These are phyloP conservation scores for Ascoidea asiatica DNA, from an alignment of 805 yeast genomes.

Conservation along the genomic window DNA sequence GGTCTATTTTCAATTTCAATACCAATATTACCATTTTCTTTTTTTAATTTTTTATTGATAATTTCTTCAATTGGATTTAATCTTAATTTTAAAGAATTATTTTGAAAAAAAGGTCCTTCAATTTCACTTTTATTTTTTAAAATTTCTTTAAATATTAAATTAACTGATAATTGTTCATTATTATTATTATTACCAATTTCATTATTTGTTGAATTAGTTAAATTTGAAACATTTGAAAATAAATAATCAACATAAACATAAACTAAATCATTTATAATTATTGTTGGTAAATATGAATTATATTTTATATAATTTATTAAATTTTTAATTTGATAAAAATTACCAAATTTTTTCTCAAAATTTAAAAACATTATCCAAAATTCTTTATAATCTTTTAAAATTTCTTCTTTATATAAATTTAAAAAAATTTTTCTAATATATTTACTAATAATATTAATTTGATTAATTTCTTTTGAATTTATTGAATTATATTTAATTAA, in stretches of 20 bases:
- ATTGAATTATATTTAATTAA: neutral
- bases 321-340: slow-evolving; percentile 28
- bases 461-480: neutral
- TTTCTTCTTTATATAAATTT: neutral
- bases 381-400: slow-evolving; percentile 24
- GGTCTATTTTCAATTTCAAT: slow-evolving; percentile 27
- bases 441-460: too few relatives aligned
- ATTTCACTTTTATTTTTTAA: slow-evolving; percentile 3
- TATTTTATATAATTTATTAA: slow-evolving; percentile 31
- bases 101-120: slow-evolving; percentile 4
- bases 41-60: slow-evolving; percentile 15
- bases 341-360: slow-evolving; percentile 32
- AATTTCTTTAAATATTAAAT: slow-evolving; percentile 4
- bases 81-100: slow-evolving; percentile 15
- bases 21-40: slow-evolving; percentile 25
- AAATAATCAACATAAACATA: slow-evolving; percentile 24
- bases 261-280: slow-evolving; percentile 28
- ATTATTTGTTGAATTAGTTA: neutral
- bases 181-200: neutral
- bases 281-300: slow-evolving; percentile 33
- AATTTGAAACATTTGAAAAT: slow-evolving; percentile 12
- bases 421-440: neutral
- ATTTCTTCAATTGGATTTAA: slow-evolving; percentile 17
- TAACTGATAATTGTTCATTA: neutral
- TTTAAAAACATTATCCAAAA: slow-evolving; percentile 50